Evolutionary conservation across 768 basidiomycete genomes (phyloP).

Genomic region (Brasilioporus rufonigricans): DNA sequence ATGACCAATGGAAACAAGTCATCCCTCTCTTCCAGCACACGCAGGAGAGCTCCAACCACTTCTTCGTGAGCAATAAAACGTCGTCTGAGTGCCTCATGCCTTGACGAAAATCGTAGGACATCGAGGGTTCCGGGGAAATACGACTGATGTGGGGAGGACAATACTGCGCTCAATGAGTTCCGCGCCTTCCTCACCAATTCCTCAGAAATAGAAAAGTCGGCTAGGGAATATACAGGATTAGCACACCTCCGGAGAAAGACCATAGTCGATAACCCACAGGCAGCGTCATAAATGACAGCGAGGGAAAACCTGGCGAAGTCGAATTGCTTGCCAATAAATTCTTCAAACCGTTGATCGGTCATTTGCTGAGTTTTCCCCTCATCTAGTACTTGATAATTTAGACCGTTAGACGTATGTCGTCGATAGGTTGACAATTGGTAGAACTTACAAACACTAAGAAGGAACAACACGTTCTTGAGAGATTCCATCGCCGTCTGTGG

Average conservation of each 20-base stretch:
- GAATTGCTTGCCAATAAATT: neutral
- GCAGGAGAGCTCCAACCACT: neutral
- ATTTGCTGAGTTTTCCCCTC: neutral
- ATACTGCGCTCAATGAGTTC: neutral
- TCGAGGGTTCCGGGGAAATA: neutral
- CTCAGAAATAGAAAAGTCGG: neutral
- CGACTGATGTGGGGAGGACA: neutral
- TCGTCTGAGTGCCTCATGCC: neutral
- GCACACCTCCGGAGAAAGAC: neutral
- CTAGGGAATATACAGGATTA: neutral
- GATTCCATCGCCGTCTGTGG: neutral
- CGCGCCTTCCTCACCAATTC: neutral
- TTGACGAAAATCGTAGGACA: neutral
- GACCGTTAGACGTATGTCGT: neutral
- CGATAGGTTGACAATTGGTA: neutral
- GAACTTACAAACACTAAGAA: neutral
- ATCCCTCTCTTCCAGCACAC: neutral
- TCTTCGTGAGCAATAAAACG: neutral
- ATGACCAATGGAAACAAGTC: neutral
- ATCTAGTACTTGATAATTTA: too few relatives aligned
- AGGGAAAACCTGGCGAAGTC: neutral
- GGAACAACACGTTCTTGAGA: neutral
- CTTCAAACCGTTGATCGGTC: neutral
- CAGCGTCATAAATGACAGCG: neutral
- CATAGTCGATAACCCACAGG: neutral